A percentile compares a stretch with the other conserved stretches of the same genome.
Conservation (phyloP, 2,329 filamentous ascomycete genomes). For the Ceratocystis smalleyi region DNA sequence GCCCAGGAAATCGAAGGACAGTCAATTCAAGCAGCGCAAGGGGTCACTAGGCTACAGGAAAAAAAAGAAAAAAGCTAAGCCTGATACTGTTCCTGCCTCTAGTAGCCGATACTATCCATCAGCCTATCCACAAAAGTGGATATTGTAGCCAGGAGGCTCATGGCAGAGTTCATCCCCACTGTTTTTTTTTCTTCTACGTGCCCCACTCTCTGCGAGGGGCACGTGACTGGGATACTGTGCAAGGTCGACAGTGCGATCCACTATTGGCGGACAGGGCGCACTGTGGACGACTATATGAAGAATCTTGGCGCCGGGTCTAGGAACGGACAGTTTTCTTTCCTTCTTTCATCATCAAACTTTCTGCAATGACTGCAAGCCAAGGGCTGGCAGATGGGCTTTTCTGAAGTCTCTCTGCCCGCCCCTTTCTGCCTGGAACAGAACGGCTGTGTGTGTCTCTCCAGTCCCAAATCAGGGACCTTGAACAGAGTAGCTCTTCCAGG, state of each 20-base stretch:
- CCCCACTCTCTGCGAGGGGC: not conserved
- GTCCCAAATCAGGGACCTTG: not conserved
- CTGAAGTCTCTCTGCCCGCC: not conserved
- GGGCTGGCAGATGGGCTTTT: not conserved
- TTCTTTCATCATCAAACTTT: conserved; percentile 5
- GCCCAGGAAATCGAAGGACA: too few species aligned
- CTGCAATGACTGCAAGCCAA: not conserved
- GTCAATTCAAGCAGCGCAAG: not conserved
- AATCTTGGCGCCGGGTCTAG: not conserved
- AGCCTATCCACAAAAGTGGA: not conserved
- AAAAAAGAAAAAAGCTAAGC: not conserved
- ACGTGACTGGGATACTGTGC: conserved; percentile 7
- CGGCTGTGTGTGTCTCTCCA: not conserved
- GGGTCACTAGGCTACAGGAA: not conserved
- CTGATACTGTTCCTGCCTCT: not conserved
- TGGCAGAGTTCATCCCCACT: not conserved
- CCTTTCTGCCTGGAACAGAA: conserved; percentile 3
- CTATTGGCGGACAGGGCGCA: not conserved
- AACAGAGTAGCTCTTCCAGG: not conserved
- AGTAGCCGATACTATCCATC: not conserved
- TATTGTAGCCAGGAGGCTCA: too few species aligned
- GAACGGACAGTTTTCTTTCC: conserved; percentile 7
- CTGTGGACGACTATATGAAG: conserved; percentile 12
- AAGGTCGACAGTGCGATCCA: conserved; percentile 8
- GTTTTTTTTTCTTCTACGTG: not conserved